These are phyloP conservation scores for Neurospora intermedia DNA, from an alignment of 495 filamentous ascomycete genomes.

Conservation along the genomic window DNA sequence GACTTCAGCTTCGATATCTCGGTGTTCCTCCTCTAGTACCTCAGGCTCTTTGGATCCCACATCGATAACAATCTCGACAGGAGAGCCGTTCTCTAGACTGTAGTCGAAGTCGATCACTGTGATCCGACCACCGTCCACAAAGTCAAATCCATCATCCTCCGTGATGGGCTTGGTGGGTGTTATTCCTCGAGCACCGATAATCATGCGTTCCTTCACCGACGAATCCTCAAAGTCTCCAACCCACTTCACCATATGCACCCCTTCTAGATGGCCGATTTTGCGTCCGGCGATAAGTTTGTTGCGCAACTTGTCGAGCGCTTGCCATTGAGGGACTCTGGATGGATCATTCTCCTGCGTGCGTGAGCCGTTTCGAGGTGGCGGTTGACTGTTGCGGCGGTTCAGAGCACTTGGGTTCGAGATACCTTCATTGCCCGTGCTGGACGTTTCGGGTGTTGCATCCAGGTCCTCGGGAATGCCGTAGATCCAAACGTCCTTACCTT, in stretches of 20 bases:
- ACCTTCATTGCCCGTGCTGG: conserved; percentile 18
- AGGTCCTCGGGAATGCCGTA: conserved; percentile 71
- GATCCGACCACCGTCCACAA: conserved; percentile 75
- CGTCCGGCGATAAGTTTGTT: conserved; percentile 53
- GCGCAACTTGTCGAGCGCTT: conserved; percentile 53
- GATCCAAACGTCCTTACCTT: conserved; percentile 62
- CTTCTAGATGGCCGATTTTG: conserved; percentile 44
- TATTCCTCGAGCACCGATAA: conserved; percentile 68
- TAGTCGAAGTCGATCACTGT: conserved; percentile 68
- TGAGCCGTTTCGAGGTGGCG: conserved; percentile 24
- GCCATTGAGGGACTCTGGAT: conserved; percentile 50
- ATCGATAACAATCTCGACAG: conserved; percentile 54
- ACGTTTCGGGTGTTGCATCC: conserved; percentile 40
- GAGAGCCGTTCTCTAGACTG: conserved; percentile 41
- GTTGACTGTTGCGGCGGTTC: conserved; percentile 31
- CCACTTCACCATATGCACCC: conserved; percentile 51
- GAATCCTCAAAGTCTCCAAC: conserved; percentile 39
- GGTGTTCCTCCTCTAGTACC: conserved; percentile 59
- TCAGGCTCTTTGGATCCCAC: conserved; percentile 61
- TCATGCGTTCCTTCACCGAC: conserved; percentile 47
- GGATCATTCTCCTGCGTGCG: conserved; percentile 27
- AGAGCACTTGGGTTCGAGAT: conserved; percentile 16
- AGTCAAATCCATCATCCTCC: conserved; percentile 62
- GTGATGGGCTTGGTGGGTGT: conserved; percentile 45
- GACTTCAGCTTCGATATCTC: conserved; percentile 71